Percentiles rank a stretch among this genome's conserved stretches.
Evolutionary conservation across 805 yeast species (phyloP).

Genomic region (Kodamaea leandrae): DNA sequence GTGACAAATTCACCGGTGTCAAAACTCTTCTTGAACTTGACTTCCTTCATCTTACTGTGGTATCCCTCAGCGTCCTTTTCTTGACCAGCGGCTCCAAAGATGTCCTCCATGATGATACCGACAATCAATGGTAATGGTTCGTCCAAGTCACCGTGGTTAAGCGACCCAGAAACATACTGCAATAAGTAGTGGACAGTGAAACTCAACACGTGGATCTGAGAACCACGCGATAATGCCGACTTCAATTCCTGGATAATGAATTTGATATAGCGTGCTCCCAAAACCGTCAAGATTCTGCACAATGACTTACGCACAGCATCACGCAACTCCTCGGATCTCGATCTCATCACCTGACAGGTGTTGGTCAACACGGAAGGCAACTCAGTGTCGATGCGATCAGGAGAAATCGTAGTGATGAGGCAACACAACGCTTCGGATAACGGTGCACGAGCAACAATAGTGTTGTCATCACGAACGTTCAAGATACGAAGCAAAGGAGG

Average conservation of each 20-base stretch:
- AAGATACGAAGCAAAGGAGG: constrained; percentile 62
- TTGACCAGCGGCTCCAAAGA: constrained; percentile 86
- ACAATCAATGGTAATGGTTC: constrained; percentile 58
- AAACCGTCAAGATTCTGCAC: constrained; percentile 55
- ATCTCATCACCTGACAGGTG: constrained; percentile 84
- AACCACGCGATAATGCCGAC: constrained; percentile 79
- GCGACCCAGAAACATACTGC: constrained; percentile 44
- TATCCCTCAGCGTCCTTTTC: constrained; percentile 96
- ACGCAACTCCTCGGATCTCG: constrained; percentile 82
- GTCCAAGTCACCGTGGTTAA: constrained; percentile 74
- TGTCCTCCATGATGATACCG: constrained; percentile 83
- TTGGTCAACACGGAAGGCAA: constrained; percentile 82
- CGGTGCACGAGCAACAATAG: constrained; percentile 71
- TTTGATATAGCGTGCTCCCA: constrained; percentile 72
- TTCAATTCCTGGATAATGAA: constrained; percentile 77
- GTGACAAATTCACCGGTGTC: constrained; percentile 84
- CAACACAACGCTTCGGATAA: constrained; percentile 77
- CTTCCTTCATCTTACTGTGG: constrained; percentile 81
- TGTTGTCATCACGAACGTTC: constrained; percentile 70
- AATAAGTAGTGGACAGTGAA: constrained; percentile 78
- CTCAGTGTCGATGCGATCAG: constrained; percentile 51
- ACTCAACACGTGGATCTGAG: constrained; percentile 90
- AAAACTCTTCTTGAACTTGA: constrained; percentile 81
- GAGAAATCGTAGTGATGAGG: constrained; percentile 59
- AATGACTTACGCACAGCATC: constrained; percentile 79